Conservation (phyloP, 2,329 filamentous ascomycete genomes). For the Emergomyces pasteurianus region DNA sequence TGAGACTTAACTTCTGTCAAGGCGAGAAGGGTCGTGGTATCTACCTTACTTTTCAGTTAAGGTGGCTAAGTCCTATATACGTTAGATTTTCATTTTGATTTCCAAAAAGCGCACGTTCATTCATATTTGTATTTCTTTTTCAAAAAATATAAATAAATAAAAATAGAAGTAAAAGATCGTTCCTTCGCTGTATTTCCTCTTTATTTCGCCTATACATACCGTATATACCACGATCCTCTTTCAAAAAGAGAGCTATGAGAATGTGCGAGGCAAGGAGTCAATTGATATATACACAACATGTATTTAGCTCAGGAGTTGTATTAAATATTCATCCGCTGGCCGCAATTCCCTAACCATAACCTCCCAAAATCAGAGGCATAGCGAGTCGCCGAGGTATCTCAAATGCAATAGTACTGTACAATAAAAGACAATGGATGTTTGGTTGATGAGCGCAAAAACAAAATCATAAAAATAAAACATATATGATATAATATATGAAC, state of each 20-base stretch:
- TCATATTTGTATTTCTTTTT: no score
- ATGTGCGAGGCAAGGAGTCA: neutral
- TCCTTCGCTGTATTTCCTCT: no score
- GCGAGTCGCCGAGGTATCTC: neutral
- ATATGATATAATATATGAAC: no score
- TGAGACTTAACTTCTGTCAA: constrained; percentile 36
- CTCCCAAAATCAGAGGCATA: neutral
- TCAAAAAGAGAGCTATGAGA: neutral
- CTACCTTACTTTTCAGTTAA: no score
- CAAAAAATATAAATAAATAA: neutral
- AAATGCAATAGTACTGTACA: neutral
- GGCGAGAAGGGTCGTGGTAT: neutral
- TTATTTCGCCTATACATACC: neutral
- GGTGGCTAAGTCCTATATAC: no score
- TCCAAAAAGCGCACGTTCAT: neutral
- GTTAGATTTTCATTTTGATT: neutral
- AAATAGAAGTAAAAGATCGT: no score
- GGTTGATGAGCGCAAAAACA: neutral
- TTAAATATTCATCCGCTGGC: neutral
- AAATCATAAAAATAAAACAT: no score
- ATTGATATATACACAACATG: neutral
- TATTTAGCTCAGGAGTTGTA: neutral
- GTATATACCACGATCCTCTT: neutral
- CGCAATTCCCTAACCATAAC: neutral
- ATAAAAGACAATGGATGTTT: neutral